Conservation (phyloP, 805 yeast genomes). For the Candida endomychidarum region DNA sequence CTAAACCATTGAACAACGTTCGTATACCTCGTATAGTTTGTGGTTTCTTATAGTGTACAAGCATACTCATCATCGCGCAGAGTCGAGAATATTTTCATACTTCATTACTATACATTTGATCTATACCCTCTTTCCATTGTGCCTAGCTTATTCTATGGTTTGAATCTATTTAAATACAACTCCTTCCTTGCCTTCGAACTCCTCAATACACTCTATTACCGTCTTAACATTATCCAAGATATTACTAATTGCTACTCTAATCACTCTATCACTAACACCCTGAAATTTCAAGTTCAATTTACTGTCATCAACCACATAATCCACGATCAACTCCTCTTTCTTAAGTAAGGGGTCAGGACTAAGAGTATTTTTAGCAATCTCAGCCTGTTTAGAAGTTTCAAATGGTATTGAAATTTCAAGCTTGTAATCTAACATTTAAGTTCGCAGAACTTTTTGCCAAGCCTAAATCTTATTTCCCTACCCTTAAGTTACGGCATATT, state of each 20-base stretch:
- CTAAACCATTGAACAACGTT: conserved; percentile 11
- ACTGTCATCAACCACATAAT: conserved; percentile 36
- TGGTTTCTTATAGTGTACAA: background rate
- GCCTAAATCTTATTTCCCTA: too few relatives aligned
- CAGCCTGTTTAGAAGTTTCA: conserved; percentile 55
- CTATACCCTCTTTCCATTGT: too few relatives aligned
- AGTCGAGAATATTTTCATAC: background rate
- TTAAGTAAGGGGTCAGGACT: conserved; percentile 80
- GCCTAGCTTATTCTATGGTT: too few relatives aligned
- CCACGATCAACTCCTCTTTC: conserved; percentile 59
- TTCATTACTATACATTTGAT: background rate
- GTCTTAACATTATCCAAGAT: conserved; percentile 75
- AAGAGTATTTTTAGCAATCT: conserved; percentile 59
- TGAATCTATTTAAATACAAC: conserved; percentile 3
- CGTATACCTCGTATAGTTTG: conserved; percentile 2
- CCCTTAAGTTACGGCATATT: too few relatives aligned
- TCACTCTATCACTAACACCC: conserved; percentile 69
- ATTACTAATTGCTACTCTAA: conserved; percentile 83
- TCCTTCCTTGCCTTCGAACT: conserved; percentile 47
- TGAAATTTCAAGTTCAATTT: conserved; percentile 48
- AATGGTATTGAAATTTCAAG: conserved; percentile 61
- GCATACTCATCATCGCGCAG: conserved; percentile 7
- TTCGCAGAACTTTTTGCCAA: conserved; percentile 2
- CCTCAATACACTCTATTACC: conserved; percentile 77
- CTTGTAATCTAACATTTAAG: conserved; percentile 10